These are phyloP conservation scores for Penicillium canariense DNA, from an alignment of 495 filamentous ascomycete species.

Conservation along the genomic window DNA sequence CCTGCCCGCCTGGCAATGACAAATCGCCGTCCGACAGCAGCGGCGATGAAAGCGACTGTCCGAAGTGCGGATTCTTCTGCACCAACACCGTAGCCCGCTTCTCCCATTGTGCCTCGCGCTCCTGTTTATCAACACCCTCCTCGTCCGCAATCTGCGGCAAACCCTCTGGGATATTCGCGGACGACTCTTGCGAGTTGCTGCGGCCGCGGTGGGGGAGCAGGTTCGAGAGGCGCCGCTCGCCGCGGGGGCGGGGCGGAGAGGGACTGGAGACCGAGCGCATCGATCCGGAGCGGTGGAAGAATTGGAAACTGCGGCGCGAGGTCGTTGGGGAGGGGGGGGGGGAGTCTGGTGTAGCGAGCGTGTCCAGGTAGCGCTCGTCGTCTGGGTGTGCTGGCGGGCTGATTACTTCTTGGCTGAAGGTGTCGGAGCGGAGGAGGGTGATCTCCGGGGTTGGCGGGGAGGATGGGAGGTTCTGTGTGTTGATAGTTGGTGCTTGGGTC, in stretches of 20 bases:
- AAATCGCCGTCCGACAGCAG: conserved; percentile 13
- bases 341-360: conserved; percentile 1
- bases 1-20: conserved; percentile 12
- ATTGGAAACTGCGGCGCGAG: conserved; percentile 46
- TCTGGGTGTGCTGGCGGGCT: conserved; percentile 56
- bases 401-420: conserved; percentile 74
- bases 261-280: conserved; percentile 37
- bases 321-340: conserved; percentile 22
- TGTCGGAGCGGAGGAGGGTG: conserved; percentile 82
- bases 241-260: conserved; percentile 27
- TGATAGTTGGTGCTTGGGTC: neutral
- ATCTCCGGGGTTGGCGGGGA: conserved; percentile 60
- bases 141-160: conserved; percentile 68
- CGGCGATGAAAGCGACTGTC: conserved; percentile 22
- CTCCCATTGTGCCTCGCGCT: conserved; percentile 70
- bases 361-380: conserved; percentile 21
- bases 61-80: conserved; percentile 54
- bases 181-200: conserved; percentile 50
- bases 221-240: conserved; percentile 60
- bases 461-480: conserved; percentile 1
- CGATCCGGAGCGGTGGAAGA: conserved; percentile 48
- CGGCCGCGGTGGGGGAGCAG: conserved; percentile 65
- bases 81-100: conserved; percentile 84
- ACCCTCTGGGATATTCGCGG: conserved; percentile 72
- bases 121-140: conserved; percentile 44